Evolutionary conservation across 805 yeast species (phyloP).

Genomic region (Sugiyamaella lignohabitans): DNA sequence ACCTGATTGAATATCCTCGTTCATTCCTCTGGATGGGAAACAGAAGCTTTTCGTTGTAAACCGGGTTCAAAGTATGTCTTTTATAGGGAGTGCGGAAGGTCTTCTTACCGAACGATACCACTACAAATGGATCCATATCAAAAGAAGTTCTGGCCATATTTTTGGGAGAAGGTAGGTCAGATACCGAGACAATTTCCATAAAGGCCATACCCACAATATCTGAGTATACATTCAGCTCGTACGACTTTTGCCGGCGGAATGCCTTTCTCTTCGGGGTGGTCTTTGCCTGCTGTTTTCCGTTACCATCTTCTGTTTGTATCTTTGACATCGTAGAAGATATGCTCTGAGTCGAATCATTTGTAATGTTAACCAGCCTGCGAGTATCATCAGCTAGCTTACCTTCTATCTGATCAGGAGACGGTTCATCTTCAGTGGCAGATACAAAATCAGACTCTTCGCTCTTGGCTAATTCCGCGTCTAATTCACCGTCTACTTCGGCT

Average conservation of each 20-base stretch:
- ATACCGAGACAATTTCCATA: conserved; percentile 66
- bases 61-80: conserved; percentile 75
- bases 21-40: conserved; percentile 72
- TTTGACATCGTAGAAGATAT: background rate
- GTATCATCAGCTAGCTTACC: background rate
- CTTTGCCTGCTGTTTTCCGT: too few relatives aligned
- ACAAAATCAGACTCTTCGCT: background rate
- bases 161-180: conserved; percentile 68
- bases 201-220: conserved; percentile 59
- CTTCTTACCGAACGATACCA: conserved; percentile 81
- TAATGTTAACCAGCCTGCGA: background rate
- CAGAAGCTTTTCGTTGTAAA: conserved; percentile 71
- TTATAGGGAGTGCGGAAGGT: conserved; percentile 82
- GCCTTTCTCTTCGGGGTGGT: background rate
- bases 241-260: conserved; percentile 7
- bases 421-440: background rate
- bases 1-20: conserved; percentile 53
- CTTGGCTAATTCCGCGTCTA: background rate
- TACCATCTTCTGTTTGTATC: background rate
- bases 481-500: conserved; percentile 6
- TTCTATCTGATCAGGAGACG: background rate
- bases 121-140: conserved; percentile 96
- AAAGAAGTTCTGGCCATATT: conserved; percentile 69
- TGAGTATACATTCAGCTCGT: conserved; percentile 21
- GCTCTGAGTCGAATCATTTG: background rate